Conservation (phyloP, 495 filamentous ascomycete species). For the Xylaria castorea region DNA sequence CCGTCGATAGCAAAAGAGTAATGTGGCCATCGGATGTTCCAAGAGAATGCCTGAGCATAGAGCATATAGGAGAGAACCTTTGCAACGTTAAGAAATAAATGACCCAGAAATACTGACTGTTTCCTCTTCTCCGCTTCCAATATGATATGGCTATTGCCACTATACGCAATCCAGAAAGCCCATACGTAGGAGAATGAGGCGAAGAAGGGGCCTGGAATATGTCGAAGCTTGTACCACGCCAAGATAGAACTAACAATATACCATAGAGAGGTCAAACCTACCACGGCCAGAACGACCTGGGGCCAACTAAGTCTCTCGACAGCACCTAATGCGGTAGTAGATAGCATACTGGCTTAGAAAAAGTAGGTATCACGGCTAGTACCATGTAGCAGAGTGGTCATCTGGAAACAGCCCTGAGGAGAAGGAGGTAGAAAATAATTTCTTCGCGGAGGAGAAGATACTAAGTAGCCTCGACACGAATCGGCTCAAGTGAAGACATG, state of each 20-base stretch:
- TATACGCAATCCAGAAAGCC: background rate
- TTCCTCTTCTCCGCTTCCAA: background rate
- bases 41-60: background rate
- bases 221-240: conserved; percentile 17
- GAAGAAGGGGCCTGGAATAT: conserved; percentile 18
- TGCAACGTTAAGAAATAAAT: background rate
- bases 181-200: conserved; percentile 21
- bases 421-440: background rate
- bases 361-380: background rate
- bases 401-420: background rate
- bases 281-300: background rate
- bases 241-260: conserved; percentile 6
- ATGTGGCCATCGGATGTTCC: no score
- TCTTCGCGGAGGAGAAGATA: background rate
- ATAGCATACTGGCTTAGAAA: background rate
- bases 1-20: background rate
- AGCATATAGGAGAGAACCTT: background rate
- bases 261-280: background rate
- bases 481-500: background rate
- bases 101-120: background rate
- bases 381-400: background rate
- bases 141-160: background rate
- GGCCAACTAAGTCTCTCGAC: conserved; percentile 4
- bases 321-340: background rate
- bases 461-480: background rate